Base-by-base conservation (phyloP, 257 asterid genomes). In the Avicennia marina region DNA sequence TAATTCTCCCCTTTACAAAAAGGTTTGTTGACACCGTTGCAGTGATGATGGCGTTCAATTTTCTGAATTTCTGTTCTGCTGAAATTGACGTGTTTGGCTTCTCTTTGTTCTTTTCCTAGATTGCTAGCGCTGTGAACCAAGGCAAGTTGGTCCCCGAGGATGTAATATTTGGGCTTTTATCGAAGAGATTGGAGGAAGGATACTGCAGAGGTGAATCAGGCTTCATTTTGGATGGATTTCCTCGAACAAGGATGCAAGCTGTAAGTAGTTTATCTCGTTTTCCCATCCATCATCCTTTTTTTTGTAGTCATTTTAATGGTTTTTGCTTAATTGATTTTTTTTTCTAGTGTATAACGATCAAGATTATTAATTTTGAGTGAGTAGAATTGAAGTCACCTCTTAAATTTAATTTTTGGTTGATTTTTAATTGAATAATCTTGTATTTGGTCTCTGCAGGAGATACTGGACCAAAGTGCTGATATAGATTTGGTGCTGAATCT, bases 131-230 rank as follows among this genome's bases (percentile, higher is more conserved):
- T 9, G 76, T 91, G 70, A 85, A 85, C 68, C 77, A 73, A 58
- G 94, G 95, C 56, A 78, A 83, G 62, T 76, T 83, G 31, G 95
- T 91, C 9, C 87, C 88, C 0, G 95, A 85, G 60, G 90, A 81
- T 17, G 87, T 85, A 27, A 82, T 88, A 62, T 83, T 88, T 60
- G 86, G 83, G 40, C 80, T 91, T 62, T 60, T 91, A 48, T 78
- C 97, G 4, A 81, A 80, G 75, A 81, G 95, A 67, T 83, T 91
- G 52, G 94, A 91, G 69, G 98, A 88, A 76, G 95, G 95, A 38
- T 74, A 76, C 43, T 51, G 75, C 72, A 76, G 83, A 51, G 95
- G 96, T 52, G 95, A 91, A 88, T 80, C 68, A 32, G 98, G 98
- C 12, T 91, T 83, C 77, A 88, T 91, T 58, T 67, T 91, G 78